These are phyloP conservation scores for Ascodesmis nigricans DNA, from an alignment of 495 filamentous ascomycete species.

Conservation along the genomic window DNA sequence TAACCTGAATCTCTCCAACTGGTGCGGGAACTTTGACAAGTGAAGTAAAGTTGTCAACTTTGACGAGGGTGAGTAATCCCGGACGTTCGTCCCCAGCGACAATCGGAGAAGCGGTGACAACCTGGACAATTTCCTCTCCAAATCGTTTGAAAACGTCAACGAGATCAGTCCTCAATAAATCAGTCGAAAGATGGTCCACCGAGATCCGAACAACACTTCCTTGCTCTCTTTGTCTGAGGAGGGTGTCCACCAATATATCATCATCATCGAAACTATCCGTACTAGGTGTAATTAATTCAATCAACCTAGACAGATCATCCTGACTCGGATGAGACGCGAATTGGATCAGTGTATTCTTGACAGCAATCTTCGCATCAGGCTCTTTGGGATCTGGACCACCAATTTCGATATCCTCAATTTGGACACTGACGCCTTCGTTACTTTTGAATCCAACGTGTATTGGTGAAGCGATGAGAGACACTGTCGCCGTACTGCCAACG, in stretches of 20 bases:
- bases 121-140: constrained; percentile 50
- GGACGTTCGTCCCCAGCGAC: constrained; percentile 89
- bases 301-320: constrained; percentile 54
- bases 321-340: constrained; percentile 53
- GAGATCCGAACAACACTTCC: constrained; percentile 60
- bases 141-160: constrained; percentile 44
- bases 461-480: constrained; percentile 53
- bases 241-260: constrained; percentile 82
- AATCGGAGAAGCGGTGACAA: constrained; percentile 81
- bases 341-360: constrained; percentile 48
- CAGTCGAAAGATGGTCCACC: constrained; percentile 36
- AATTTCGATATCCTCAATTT: constrained; percentile 52
- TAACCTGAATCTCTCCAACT: constrained; percentile 40
- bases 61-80: constrained; percentile 53
- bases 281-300: constrained; percentile 75
- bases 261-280: constrained; percentile 81
- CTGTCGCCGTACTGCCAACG: constrained; percentile 48
- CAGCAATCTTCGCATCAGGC: constrained; percentile 29
- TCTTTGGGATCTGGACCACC: constrained; percentile 37
- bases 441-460: constrained; percentile 42
- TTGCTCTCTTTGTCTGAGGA: constrained; percentile 73
- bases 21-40: constrained; percentile 36
- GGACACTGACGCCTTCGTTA: constrained; percentile 41
- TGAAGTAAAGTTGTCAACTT: constrained; percentile 38
- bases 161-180: constrained; percentile 35